Conservation (phyloP, 306 rosid genomes). For the Gleditsia sinensis region DNA sequence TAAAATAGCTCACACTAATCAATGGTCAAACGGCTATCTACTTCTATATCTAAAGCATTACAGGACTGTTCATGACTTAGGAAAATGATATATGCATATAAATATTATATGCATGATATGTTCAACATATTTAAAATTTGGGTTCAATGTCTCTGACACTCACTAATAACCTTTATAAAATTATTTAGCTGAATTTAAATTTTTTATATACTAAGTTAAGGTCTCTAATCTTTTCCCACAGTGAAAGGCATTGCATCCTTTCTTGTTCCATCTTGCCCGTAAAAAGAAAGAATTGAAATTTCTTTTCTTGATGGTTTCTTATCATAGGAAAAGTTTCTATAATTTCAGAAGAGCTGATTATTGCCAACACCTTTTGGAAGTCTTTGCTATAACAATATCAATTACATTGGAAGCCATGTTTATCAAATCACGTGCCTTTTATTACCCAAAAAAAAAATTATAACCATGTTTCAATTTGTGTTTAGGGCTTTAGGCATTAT, state of each 20-base stretch:
- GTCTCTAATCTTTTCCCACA: neutral
- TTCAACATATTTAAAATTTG: neutral
- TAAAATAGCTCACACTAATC: neutral
- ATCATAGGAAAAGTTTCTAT: neutral
- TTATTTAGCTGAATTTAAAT: neutral
- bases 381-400: neutral
- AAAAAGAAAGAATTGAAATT: neutral
- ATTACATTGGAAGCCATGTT: neutral
- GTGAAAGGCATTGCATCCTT: neutral
- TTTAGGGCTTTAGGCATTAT: too few species aligned
- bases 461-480: neutral
- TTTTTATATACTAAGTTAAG: neutral
- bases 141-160: neutral
- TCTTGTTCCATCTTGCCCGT: neutral
- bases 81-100: neutral
- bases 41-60: neutral
- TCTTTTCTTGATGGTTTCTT: neutral
- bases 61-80: neutral
- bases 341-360: neutral
- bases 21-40: neutral
- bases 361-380: neutral
- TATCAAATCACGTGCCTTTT: neutral
- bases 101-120: neutral
- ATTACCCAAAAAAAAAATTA: too few species aligned
- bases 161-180: neutral